These are phyloP conservation scores for Aspergillus fumigatiaffinis DNA, from an alignment of 2,329 filamentous ascomycete genomes.

Conservation along the genomic window DNA sequence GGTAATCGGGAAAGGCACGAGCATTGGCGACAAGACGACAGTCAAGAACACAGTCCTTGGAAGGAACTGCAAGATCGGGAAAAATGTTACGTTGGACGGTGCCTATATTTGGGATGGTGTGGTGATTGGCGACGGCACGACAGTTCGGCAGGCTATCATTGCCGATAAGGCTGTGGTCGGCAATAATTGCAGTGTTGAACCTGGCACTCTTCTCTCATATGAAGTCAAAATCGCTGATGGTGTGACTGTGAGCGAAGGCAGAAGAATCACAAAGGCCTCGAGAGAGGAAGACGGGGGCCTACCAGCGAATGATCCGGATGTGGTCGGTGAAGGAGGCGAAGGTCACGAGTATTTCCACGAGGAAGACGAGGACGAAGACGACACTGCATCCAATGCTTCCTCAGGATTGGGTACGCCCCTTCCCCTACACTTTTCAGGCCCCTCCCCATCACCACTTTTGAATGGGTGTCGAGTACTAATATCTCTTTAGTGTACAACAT, in stretches of 20 bases:
- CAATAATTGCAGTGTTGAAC: slow-evolving; percentile 62
- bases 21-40: slow-evolving; percentile 66
- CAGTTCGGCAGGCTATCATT: slow-evolving; percentile 69
- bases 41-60: slow-evolving; percentile 78
- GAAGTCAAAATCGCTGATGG: slow-evolving; percentile 68
- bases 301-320: slow-evolving; percentile 44
- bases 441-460: slow-evolving; percentile 1
- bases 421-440: background rate
- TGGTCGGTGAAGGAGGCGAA: slow-evolving; percentile 57
- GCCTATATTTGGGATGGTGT: slow-evolving; percentile 87
- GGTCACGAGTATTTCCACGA: slow-evolving; percentile 64
- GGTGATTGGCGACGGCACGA: slow-evolving; percentile 69
- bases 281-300: slow-evolving; percentile 42
- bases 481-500: slow-evolving; percentile 47
- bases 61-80: slow-evolving; percentile 78
- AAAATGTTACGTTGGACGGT: slow-evolving; percentile 72
- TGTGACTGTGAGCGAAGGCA: slow-evolving; percentile 41
- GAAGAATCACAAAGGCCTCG: slow-evolving; percentile 44
- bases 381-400: slow-evolving; percentile 59
- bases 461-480: slow-evolving; percentile 9
- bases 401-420: slow-evolving; percentile 33
- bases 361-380: slow-evolving; percentile 63
- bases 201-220: slow-evolving; percentile 75
- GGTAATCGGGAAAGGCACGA: slow-evolving; percentile 72
- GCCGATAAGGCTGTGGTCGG: slow-evolving; percentile 70